These are phyloP conservation scores for Logfia minima DNA, from an alignment of 129 eudicot genomes.

Conservation along the genomic window DNA sequence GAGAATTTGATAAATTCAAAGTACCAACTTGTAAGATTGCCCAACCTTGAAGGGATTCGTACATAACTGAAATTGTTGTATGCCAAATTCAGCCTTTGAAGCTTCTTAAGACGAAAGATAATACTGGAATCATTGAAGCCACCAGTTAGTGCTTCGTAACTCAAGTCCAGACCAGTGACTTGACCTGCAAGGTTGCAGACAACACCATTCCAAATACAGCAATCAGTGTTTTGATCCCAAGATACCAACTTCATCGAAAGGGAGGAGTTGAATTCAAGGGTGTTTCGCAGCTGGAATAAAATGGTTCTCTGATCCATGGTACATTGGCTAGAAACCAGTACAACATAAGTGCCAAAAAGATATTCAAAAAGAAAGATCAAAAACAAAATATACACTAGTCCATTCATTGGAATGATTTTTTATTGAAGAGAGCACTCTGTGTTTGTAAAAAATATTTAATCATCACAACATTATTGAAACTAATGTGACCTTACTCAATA, in stretches of 20 bases:
- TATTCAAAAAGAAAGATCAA: neutral
- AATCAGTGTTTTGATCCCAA: conserved; percentile 19
- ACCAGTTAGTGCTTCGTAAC: neutral
- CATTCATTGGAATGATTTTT: neutral
- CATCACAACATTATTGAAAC: too few species aligned
- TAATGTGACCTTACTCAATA: too few species aligned
- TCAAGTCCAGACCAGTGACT: conserved; percentile 24
- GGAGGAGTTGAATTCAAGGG: conserved; percentile 6
- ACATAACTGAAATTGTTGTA: conserved; percentile 1
- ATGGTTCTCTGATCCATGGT: neutral
- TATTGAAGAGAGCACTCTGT: neutral
- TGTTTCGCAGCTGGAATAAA: conserved; percentile 7
- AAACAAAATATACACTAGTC: neutral
- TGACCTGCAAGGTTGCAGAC: conserved; percentile 10
- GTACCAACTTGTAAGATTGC: conserved; percentile 17
- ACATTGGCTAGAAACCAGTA: neutral
- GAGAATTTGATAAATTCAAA: conserved; percentile 22
- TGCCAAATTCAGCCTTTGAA: conserved; percentile 17
- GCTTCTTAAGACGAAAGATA: conserved; percentile 10
- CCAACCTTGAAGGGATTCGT: neutral
- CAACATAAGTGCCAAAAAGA: neutral
- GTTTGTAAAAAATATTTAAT: too few species aligned
- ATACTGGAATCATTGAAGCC: conserved; percentile 3
- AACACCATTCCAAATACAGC: conserved; percentile 22
- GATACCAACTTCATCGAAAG: conserved; percentile 6